Conservation (phyloP, 345 rosid genomes). For the Camelina sativa region DNA sequence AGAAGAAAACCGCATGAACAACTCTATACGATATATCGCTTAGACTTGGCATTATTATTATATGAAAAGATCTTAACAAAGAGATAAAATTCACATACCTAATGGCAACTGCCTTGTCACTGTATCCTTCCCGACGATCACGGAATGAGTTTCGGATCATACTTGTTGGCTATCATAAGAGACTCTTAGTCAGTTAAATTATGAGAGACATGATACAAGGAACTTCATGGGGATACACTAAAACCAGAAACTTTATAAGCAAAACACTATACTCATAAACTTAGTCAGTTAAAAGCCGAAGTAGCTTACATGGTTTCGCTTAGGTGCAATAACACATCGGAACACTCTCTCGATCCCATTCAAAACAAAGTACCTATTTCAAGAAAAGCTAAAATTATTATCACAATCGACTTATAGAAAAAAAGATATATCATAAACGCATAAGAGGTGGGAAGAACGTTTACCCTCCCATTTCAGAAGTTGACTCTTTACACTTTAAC, state of each 20-base stretch:
- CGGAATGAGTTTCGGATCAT: conserved; percentile 78
- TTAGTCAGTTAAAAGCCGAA: conserved; percentile 9
- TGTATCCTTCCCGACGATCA: conserved; percentile 83
- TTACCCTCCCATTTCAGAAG: conserved; percentile 95
- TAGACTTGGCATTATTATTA: conserved; percentile 1
- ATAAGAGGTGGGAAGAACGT: conserved; percentile 38
- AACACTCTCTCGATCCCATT: conserved; percentile 97
- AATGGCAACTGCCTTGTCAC: conserved; percentile 82
- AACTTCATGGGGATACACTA: conserved; percentile 1
- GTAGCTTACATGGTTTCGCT: conserved; percentile 85
- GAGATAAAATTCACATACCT: conserved; percentile 55
- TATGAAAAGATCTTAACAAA: conserved; percentile 23
- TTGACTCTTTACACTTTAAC: conserved; percentile 72
- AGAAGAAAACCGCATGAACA: conserved; percentile 16
- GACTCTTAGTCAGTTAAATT: conserved; percentile 42
- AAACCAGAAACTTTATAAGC: conserved; percentile 15
- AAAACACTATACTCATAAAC: neutral
- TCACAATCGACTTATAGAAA: neutral
- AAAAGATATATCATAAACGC: neutral
- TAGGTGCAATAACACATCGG: conserved; percentile 81
- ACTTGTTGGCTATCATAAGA: conserved; percentile 83
- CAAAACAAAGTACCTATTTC: conserved; percentile 75
- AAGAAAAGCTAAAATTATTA: conserved; percentile 35
- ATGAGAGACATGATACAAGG: conserved; percentile 24
- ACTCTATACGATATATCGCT: conserved; percentile 10